Evolutionary conservation across 805 yeast species (phyloP).

Genomic region (Cyberlindnera meyerae): DNA sequence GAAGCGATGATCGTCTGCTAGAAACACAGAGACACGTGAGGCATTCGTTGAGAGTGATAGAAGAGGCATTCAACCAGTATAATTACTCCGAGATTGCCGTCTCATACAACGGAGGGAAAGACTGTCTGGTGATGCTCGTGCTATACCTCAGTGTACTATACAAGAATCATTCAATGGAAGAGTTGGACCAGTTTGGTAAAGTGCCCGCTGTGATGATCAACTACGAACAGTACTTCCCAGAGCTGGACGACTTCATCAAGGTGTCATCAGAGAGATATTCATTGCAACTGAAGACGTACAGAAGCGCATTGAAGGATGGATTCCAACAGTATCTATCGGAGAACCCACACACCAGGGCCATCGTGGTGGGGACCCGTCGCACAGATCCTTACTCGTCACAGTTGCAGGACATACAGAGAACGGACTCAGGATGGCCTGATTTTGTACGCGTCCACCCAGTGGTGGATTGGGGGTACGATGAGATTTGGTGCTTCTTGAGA

Average conservation of each 20-base stretch:
- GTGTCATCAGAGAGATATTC: constrained; percentile 49
- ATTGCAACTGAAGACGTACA: constrained; percentile 40
- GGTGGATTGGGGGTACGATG: constrained; percentile 77
- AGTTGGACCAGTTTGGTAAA: constrained; percentile 23
- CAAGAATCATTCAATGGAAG: constrained; percentile 22
- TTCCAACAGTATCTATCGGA: constrained; percentile 53
- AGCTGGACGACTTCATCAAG: constrained; percentile 62
- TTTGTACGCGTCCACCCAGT: constrained; percentile 85
- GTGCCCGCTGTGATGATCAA: constrained; percentile 69
- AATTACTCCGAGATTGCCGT: constrained; percentile 52
- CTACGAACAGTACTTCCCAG: constrained; percentile 65
- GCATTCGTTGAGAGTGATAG: constrained; percentile 2
- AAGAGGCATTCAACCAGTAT: constrained; percentile 1
- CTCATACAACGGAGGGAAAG: constrained; percentile 95
- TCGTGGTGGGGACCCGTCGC: constrained; percentile 82
- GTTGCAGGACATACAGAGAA: constrained; percentile 57
- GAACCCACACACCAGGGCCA: constrained; percentile 56
- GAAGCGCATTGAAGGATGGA: constrained; percentile 54
- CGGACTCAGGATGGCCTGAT: constrained; percentile 90
- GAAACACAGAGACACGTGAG: constrained; percentile 5
- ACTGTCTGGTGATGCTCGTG: constrained; percentile 84
- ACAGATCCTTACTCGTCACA: constrained; percentile 78
- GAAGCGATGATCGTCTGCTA: no score
- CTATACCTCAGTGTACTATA: constrained; percentile 57
- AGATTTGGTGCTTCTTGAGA: constrained; percentile 79